Evolutionary conservation across 2,329 filamentous ascomycete genomes (phyloP), one percentile per base, ranked within the genome.

Genomic region (Epicoccum sorghinum): DNA sequence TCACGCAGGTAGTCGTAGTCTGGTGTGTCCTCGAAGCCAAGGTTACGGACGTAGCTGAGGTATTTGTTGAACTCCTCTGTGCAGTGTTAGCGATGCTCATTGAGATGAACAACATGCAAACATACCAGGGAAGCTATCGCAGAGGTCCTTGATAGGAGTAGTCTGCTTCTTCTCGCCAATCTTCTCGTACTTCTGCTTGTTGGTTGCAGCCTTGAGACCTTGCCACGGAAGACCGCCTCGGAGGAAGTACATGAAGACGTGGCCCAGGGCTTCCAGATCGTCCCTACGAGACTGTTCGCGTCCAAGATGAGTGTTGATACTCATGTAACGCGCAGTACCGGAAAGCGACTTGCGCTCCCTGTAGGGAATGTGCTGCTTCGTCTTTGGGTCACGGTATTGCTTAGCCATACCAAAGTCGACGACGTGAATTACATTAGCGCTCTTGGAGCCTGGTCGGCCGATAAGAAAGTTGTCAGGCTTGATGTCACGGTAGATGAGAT

Each of bases 131-230:
- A 96, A 98, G 46, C 91, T 89, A 67, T 97, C 93, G 74, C 93
- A 98, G 13, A 99, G 86, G 69, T 99, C 95, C 80, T 97, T 96
- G 80, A 99, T 96, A 4, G 86, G 86, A 22, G 95, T 98, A 0
- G 93, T 97, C 80, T 98, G 95, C 82, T 99, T 99, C 89, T 99
- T 98, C 83, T 99, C 93, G 40, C 95, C 95, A 77, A 99, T 99
- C 84, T 98, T 98, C 80, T 99, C 95, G 75, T 99, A 99, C 80
- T 99, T 99, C 75, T 99, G 95, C 86, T 99, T 88, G 78, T 88
- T 88, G 51, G 86, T 88, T 13, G 86, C 86, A 66, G 86, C 86
- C 75, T 88, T 88, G 54, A 88, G 75, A 49, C 86, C 86, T 72
- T 88, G 86, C 86, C 86, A 88, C 50, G 86, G 86, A 46, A 88